These are phyloP conservation scores for Fusarium tupiense DNA, from an alignment of 2,329 filamentous ascomycete genomes.

Conservation along the genomic window DNA sequence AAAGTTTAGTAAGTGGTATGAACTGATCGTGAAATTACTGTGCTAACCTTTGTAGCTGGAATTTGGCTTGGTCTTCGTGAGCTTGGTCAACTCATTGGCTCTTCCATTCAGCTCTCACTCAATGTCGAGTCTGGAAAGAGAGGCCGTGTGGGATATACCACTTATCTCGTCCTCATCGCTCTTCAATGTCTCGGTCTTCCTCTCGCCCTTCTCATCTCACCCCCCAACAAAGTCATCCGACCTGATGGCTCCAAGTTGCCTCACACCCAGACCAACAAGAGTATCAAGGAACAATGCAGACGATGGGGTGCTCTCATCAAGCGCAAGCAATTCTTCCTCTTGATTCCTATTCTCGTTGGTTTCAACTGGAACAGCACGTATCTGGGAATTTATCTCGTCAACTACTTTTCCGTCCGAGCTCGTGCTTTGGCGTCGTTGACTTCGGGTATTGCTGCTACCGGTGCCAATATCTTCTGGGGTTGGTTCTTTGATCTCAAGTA, in stretches of 20 bases:
- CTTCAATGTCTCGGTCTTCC: conserved; percentile 41
- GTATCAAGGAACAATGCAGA: conserved; percentile 23
- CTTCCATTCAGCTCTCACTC: conserved; percentile 60
- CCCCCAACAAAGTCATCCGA: conserved; percentile 39
- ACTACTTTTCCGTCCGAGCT: conserved; percentile 61
- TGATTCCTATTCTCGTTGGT: conserved; percentile 59
- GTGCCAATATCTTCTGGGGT: conserved; percentile 59
- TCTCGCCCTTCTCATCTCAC: conserved; percentile 32
- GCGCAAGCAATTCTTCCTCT: conserved; percentile 56
- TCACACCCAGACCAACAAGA: conserved; percentile 20
- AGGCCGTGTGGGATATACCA: conserved; percentile 37
- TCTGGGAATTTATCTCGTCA: conserved; percentile 61
- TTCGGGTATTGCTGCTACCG: conserved; percentile 56
- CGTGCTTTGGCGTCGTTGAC: conserved; percentile 57
- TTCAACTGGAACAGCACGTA: conserved; percentile 63
- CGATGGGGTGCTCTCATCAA: conserved; percentile 49
- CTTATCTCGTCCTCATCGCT: conserved; percentile 40
- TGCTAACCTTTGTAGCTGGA: conserved; percentile 47
- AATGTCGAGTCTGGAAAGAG: conserved; percentile 55
- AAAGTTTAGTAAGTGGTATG: conserved; percentile 45
- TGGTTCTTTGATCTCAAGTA: conserved; percentile 58
- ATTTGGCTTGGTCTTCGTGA: conserved; percentile 65
- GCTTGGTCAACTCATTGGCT: conserved; percentile 62
- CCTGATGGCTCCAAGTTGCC: conserved; percentile 32
- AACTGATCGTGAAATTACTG: rapidly evolving